phyloP scores from a whole-genome alignment of 768 basidiomycete species.

The Cubamyces lactineus region DNA sequence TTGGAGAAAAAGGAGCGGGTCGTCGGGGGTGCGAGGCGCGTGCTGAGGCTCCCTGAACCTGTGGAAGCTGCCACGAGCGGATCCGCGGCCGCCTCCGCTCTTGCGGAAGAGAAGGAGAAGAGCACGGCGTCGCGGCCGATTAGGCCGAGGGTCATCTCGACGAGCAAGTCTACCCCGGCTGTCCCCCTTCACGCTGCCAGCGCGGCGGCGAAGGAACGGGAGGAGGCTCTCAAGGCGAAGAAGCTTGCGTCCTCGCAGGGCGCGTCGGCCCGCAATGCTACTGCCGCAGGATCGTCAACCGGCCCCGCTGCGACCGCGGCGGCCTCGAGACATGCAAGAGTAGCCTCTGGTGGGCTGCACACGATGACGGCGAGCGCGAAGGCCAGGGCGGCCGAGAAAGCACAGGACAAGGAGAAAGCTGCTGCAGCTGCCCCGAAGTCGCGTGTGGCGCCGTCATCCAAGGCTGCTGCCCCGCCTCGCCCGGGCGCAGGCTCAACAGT shows the following conservation, averaged over 20 bases:
- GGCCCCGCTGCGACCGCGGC: slow-evolving; percentile 1
- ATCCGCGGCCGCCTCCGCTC: neutral
- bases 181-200: slow-evolving; percentile 13
- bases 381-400: slow-evolving; percentile 7
- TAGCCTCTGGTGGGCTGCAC: neutral
- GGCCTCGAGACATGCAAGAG: neutral
- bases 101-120: slow-evolving; percentile 9
- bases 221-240: slow-evolving; percentile 14
- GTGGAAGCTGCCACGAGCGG: too few relatives aligned
- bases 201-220: slow-evolving; percentile 18
- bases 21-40: slow-evolving; percentile 29
- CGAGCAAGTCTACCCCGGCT: slow-evolving; percentile 19
- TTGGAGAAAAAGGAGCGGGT: slow-evolving; percentile 23
- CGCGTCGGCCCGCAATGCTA: neutral
- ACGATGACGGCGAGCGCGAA: slow-evolving; percentile 16
- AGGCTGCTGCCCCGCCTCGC: neutral
- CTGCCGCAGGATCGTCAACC: neutral
- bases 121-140: slow-evolving; percentile 2
- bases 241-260: slow-evolving; percentile 19
- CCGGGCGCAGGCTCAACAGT: neutral
- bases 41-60: slow-evolving; percentile 19
- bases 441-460: neutral
- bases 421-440: neutral
- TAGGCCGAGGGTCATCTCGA: slow-evolving; percentile 17
- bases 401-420: slow-evolving; percentile 14